A percentile compares a stretch with the other conserved stretches of the same genome.
phyloP scores from a whole-genome alignment of 177 flowering plant genomes.

The Vitis hybrid region DNA sequence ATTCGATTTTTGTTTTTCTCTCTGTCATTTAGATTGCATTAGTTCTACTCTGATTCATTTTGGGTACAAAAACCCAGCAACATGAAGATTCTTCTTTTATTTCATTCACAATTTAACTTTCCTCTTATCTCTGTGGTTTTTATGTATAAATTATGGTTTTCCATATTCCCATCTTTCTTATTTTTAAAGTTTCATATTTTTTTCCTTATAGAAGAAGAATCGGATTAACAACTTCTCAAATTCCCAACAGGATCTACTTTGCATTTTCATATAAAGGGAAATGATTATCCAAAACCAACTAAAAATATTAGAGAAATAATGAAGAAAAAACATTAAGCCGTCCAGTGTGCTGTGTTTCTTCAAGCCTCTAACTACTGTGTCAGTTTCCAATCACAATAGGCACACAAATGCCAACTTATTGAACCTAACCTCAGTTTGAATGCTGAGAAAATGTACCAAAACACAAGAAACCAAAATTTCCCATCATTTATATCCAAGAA shows the following conservation, averaged over 20 bases:
- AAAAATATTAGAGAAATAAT: too few relatives aligned
- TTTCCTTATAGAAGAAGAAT: too few relatives aligned
- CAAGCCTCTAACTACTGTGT: too few relatives aligned
- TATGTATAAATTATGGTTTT: background rate
- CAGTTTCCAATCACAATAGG: too few relatives aligned
- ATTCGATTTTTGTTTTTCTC: background rate
- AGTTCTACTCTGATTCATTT: background rate
- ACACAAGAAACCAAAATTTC: background rate
- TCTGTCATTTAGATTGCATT: background rate
- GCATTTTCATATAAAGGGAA: too few relatives aligned
- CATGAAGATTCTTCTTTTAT: background rate
- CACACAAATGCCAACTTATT: too few relatives aligned
- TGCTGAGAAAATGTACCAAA: background rate
- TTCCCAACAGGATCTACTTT: too few relatives aligned
- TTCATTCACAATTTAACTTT: background rate
- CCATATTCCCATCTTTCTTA: background rate
- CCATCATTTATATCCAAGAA: background rate
- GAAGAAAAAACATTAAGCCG: too few relatives aligned
- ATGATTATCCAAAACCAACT: too few relatives aligned
- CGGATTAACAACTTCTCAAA: too few relatives aligned
- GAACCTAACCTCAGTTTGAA: background rate
- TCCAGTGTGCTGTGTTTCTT: too few relatives aligned
- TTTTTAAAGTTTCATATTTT: too few relatives aligned
- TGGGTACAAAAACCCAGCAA: background rate
- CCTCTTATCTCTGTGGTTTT: background rate